These are phyloP conservation scores for Potentilla sterilis DNA, from an alignment of 306 rosid species.

Conservation along the genomic window DNA sequence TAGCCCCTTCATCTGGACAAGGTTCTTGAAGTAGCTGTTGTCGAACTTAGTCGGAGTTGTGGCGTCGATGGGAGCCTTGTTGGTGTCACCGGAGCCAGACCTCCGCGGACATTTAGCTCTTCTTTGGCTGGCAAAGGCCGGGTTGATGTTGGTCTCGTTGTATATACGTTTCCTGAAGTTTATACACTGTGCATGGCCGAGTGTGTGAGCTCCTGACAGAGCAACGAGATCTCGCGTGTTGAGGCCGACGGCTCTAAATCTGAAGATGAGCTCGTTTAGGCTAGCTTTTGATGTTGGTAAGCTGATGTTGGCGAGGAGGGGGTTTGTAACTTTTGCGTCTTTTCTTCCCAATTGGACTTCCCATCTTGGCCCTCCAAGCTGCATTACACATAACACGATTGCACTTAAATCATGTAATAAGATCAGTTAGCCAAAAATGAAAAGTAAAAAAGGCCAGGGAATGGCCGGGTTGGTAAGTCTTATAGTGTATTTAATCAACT, in stretches of 20 bases:
- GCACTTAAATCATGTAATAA: neutral
- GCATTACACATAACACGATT: neutral
- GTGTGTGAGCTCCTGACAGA: conserved; percentile 65
- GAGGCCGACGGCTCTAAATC: conserved; percentile 54
- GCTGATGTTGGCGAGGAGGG: conserved; percentile 49
- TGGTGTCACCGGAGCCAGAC: conserved; percentile 63
- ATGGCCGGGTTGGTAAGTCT: too few relatives aligned
- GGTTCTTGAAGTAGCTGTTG: conserved; percentile 61
- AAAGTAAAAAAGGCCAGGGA: too few relatives aligned
- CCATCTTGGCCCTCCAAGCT: conserved; percentile 87
- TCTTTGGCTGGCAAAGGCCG: conserved; percentile 40
- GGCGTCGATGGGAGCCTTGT: conserved; percentile 62
- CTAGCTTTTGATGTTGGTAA: conserved; percentile 56
- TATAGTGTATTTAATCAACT: neutral
- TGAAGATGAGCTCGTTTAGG: conserved; percentile 54
- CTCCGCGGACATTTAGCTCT: conserved; percentile 44
- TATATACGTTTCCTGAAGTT: conserved; percentile 50
- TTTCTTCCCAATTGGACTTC: conserved; percentile 73
- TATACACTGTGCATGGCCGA: conserved; percentile 76
- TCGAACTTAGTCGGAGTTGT: conserved; percentile 52
- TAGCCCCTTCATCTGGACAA: conserved; percentile 54
- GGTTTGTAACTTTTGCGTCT: conserved; percentile 57
- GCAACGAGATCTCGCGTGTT: conserved; percentile 66
- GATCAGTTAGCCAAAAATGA: neutral
- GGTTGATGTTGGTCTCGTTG: conserved; percentile 57